Evolutionary conservation across 2,329 filamentous ascomycete genomes (phyloP), one percentile per base, ranked within the genome.

Genomic region (Colletotrichum musicola): DNA sequence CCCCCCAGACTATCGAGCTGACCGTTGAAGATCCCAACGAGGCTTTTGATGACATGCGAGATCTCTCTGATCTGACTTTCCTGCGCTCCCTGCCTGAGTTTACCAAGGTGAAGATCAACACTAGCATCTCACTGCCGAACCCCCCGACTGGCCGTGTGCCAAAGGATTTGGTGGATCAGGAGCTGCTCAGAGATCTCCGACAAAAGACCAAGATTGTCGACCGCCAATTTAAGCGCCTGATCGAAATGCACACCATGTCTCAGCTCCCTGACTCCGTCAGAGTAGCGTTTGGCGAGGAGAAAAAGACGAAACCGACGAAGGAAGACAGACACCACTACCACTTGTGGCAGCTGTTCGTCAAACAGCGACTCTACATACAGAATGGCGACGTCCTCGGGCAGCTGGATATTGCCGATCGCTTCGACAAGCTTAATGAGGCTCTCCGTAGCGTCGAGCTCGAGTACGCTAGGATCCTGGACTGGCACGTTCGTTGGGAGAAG

Each of bases 11-110:
- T 7, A 85, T 89, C 62, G 95, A 98, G 77, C 88, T 99, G 74
- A 97, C 95, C 0, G 91, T 99, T 6, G 96, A 99, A 81, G 95
- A 98, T 70, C 97, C 96, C 0, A 98, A 93, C 75, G 93, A 95
- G 76, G 89, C 87, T 1, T 97, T 97, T 73, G 93, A 96, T 75
- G 89, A 93, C 68, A 83, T 97, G 74, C 88, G 93, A 72, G 93
- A 96, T 76, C 83, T 91, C 59, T 90, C 89, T 73, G 93, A 97
- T 74, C 82, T 95, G 38, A 81, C 84, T 4, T 90, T 89, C 72
- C 83, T 96, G 4, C 88, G 88, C 62, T 81, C 79, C 9, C 81
- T 87, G 4, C 84, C 89, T 0, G 84, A 87, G 9, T 93, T 93
- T 75, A 79, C 80, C 3, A 76, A 81, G 0, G 81, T 93, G 6